Conservation (phyloP, 352 stramenopile genomes). For the Phytopythium chamaehyphon region DNA sequence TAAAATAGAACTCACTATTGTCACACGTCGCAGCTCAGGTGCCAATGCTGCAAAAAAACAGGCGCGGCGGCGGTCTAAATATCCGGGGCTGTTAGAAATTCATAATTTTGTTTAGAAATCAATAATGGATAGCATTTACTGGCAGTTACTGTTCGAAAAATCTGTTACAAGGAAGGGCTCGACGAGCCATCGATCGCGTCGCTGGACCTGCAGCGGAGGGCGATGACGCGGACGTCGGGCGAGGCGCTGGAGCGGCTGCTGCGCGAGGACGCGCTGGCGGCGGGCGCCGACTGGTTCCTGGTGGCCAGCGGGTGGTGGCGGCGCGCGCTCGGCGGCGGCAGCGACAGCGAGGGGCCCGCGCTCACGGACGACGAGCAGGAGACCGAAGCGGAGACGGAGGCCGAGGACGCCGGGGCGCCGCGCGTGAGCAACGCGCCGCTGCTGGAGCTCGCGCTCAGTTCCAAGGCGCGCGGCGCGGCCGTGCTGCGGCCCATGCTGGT, state of each 20-base stretch:
- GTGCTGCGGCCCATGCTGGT: slow-evolving; percentile 63
- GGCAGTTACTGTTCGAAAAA: too few relatives aligned
- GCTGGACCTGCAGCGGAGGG: not conserved
- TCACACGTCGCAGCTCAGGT: too few relatives aligned
- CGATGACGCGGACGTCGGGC: slow-evolving; percentile 3
- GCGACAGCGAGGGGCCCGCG: slow-evolving; percentile 17
- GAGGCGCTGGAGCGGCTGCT: slow-evolving; percentile 23
- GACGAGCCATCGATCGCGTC: not conserved
- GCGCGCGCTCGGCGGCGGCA: slow-evolving; percentile 17
- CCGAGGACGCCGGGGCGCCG: slow-evolving; percentile 7
- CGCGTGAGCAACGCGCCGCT: slow-evolving; percentile 40
- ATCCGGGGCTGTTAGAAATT: too few relatives aligned
- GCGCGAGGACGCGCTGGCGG: slow-evolving; percentile 29
- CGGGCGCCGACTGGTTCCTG: slow-evolving; percentile 63
- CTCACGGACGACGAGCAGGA: slow-evolving; percentile 34
- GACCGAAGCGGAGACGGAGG: slow-evolving; percentile 12
- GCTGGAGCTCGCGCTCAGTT: slow-evolving; percentile 46
- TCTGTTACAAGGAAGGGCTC: too few relatives aligned
- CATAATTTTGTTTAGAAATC: too few relatives aligned
- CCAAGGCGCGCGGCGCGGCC: slow-evolving; percentile 28
- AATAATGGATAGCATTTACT: too few relatives aligned
- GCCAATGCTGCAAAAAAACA: too few relatives aligned
- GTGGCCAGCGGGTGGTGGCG: slow-evolving; percentile 55
- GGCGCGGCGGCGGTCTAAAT: too few relatives aligned
- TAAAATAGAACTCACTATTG: too few relatives aligned